phyloP scores from a whole-genome alignment of 2,329 filamentous ascomycete genomes.

The Bisporella sp. region DNA sequence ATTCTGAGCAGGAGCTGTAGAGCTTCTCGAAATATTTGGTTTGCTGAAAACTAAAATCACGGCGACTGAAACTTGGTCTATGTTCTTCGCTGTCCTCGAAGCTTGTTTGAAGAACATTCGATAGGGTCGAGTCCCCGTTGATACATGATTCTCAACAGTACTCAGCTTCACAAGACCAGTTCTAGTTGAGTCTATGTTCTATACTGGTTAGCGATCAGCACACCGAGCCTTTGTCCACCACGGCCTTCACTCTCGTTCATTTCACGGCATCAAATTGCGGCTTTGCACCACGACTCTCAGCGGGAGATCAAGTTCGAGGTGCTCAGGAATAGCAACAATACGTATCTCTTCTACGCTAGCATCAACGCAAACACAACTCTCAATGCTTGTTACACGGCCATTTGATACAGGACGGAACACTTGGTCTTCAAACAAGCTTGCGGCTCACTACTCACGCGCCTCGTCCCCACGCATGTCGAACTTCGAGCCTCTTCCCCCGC shows the following conservation, averaged over 20 bases:
- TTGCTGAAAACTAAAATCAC: too few species aligned
- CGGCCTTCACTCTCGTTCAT: conserved; percentile 26
- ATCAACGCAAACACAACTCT: conserved; percentile 16
- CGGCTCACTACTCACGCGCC: conserved; percentile 25
- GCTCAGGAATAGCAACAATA: too few species aligned
- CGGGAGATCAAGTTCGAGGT: too few species aligned
- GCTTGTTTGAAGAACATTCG: too few species aligned
- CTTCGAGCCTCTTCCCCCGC: conserved; percentile 27
- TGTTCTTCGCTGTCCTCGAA: too few species aligned
- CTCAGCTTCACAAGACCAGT: conserved; percentile 11
- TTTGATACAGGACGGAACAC: conserved; percentile 30
- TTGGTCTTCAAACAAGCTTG: conserved; percentile 31
- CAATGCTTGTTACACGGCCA: conserved; percentile 32
- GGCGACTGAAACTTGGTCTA: too few species aligned
- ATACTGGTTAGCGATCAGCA: conserved; percentile 23
- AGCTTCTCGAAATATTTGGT: too few species aligned
- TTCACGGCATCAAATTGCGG: conserved; percentile 16
- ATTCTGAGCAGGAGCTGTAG: too few species aligned
- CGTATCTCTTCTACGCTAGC: too few species aligned
- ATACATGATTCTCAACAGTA: neutral
- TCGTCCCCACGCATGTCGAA: conserved; percentile 31
- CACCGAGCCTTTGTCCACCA: conserved; percentile 12
- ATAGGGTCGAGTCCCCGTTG: too few species aligned
- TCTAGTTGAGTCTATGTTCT: conserved; percentile 22
- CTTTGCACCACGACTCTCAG: neutral